Percentiles rank a stretch among this genome's conserved stretches.
These are phyloP conservation scores for Fusarium duplospermum DNA, from an alignment of 2,329 filamentous ascomycete genomes.

Conservation along the genomic window DNA sequence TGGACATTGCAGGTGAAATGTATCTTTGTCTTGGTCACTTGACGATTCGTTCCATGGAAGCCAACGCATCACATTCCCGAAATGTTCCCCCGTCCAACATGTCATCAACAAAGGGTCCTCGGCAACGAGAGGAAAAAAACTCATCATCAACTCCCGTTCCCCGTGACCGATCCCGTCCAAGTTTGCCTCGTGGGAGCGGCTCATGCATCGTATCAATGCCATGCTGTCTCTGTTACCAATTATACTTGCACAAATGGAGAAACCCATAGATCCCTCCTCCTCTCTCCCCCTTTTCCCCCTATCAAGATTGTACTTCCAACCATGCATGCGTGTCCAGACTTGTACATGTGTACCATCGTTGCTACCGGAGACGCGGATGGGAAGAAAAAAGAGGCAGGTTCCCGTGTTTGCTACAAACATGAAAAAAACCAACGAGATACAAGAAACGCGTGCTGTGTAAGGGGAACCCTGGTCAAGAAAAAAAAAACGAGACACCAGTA, in stretches of 20 bases:
- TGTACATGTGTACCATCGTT: constrained; percentile 21
- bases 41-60: neutral
- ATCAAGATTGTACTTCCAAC: neutral
- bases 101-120: neutral
- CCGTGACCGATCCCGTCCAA: constrained; percentile 6
- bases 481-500: no score
- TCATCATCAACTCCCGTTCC: neutral
- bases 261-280: neutral
- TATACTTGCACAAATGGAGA: neutral
- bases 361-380: constrained; percentile 26
- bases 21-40: neutral
- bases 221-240: neutral
- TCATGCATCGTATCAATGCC: neutral
- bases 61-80: neutral
- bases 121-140: neutral
- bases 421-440: neutral
- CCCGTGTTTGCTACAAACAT: constrained; percentile 29
- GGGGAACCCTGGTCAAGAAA: no score
- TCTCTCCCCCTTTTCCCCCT: neutral
- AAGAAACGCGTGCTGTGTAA: constrained; percentile 11
- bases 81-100: constrained; percentile 2
- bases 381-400: constrained; percentile 8
- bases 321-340: neutral
- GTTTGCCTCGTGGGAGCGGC: neutral
- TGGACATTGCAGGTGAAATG: neutral